Evolutionary conservation across 192 early-diverging fungal genomes (phyloP).

Genomic region (Mortierella alpina): DNA sequence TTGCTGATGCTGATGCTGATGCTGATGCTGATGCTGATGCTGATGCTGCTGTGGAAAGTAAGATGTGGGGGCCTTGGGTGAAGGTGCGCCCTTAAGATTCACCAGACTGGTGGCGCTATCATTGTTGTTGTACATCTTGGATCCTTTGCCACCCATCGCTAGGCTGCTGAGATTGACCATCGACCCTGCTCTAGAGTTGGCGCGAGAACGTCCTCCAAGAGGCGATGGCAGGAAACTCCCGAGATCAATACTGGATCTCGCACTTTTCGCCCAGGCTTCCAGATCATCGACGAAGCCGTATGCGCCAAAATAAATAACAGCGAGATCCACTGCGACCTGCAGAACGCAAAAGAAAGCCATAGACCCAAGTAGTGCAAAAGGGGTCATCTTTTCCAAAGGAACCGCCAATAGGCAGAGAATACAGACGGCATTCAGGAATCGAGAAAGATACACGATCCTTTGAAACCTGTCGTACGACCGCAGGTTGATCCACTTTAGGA

Average conservation of each 20-base stretch:
- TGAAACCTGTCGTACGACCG: constrained; percentile 40
- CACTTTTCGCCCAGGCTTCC: constrained; percentile 40
- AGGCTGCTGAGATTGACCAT: constrained; percentile 7
- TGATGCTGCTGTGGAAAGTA: constrained; percentile 13
- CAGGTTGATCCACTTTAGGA: constrained; percentile 46
- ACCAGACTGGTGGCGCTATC: constrained; percentile 9
- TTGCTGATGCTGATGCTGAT: constrained; percentile 10
- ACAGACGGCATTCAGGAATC: constrained; percentile 27
- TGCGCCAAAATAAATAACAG: constrained; percentile 44
- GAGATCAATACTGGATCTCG: constrained; percentile 34
- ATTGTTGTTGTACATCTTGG: not conserved
- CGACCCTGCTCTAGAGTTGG: constrained; percentile 16
- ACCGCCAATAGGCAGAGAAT: constrained; percentile 33
- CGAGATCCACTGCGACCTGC: constrained; percentile 32
- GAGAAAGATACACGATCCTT: constrained; percentile 35
- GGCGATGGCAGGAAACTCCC: constrained; percentile 34
- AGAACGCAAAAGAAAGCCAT: constrained; percentile 33
- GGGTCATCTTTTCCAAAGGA: constrained; percentile 29
- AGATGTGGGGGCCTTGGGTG: constrained; percentile 1
- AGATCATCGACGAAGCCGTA: constrained; percentile 40
- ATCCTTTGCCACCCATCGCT: not conserved
- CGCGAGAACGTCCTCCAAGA: constrained; percentile 16
- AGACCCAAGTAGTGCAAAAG: constrained; percentile 28
- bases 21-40: not conserved
- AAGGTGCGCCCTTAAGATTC: not conserved